Evolutionary conservation across 176 grass and related monocot species (phyloP).

Genomic region (Paspalum notatum): DNA sequence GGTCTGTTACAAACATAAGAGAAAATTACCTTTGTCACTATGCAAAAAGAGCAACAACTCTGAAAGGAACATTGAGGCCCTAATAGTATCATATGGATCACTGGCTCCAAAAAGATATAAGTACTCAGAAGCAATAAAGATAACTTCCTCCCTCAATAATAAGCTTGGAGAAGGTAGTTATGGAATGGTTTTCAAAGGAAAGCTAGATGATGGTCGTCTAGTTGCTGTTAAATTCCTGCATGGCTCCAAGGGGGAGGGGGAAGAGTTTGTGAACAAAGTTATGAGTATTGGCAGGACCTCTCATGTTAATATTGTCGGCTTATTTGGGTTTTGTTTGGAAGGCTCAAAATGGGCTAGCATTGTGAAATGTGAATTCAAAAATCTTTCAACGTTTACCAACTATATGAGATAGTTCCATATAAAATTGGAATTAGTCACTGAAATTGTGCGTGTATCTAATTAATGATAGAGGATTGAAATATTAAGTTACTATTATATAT

Average conservation of each 20-base stretch:
- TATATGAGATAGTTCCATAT: not conserved
- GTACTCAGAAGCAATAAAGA: slow-evolving; percentile 57
- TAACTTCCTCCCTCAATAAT: slow-evolving; percentile 41
- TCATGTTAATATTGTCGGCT: slow-evolving; percentile 62
- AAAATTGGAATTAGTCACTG: not conserved
- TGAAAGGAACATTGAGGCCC: slow-evolving; percentile 3
- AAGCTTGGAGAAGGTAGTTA: slow-evolving; percentile 59
- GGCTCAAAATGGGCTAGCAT: slow-evolving; percentile 42
- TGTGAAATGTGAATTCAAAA: slow-evolving; percentile 19
- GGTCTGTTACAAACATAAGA: slow-evolving; percentile 52
- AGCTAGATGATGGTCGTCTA: slow-evolving; percentile 2
- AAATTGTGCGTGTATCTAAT: not conserved
- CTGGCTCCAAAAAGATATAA: slow-evolving; percentile 54
- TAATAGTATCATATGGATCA: slow-evolving; percentile 35
- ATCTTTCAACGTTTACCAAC: not conserved
- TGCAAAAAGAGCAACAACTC: not conserved
- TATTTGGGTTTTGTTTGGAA: slow-evolving; percentile 60
- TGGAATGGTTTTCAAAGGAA: slow-evolving; percentile 48
- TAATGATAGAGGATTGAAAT: not conserved
- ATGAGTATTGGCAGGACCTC: slow-evolving; percentile 59
- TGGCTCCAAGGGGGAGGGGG: slow-evolving; percentile 24
- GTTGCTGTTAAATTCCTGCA: slow-evolving; percentile 51
- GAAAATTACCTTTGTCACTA: not conserved
- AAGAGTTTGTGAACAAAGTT: slow-evolving; percentile 57
- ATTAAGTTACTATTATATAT: not conserved